These are phyloP conservation scores for Fusarium chaquense DNA, from an alignment of 2,329 filamentous ascomycete species.

Conservation along the genomic window DNA sequence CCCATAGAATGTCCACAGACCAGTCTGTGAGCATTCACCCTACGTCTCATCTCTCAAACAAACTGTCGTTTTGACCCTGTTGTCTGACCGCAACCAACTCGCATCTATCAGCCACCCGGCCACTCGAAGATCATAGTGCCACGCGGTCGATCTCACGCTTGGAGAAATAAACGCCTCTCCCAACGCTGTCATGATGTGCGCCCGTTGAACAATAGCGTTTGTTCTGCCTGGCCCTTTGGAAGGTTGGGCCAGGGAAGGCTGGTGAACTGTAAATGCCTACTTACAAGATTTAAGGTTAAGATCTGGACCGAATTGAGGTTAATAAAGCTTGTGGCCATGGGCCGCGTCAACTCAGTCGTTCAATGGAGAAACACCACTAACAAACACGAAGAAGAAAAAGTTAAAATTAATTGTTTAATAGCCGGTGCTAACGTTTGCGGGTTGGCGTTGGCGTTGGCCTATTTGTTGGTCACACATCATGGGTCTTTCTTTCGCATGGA, in stretches of 20 bases:
- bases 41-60: conserved; percentile 35
- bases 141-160: conserved; percentile 10
- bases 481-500: conserved; percentile 3
- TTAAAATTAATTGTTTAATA: conserved; percentile 3
- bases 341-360: background rate
- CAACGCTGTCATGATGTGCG: background rate
- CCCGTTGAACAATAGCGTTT: conserved; percentile 9
- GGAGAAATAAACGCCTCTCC: background rate
- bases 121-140: conserved; percentile 1
- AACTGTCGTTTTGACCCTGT: conserved; percentile 14
- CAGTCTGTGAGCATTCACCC: conserved; percentile 18
- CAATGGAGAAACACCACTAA: background rate
- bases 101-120: conserved; percentile 24
- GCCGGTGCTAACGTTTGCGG: conserved; percentile 6
- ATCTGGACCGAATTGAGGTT: conserved; percentile 26
- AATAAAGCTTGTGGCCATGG: conserved; percentile 19
- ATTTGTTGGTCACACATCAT: conserved; percentile 13
- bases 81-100: conserved; percentile 19
- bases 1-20: conserved; percentile 2
- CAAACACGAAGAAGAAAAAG: background rate
- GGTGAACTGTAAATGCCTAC: conserved; percentile 10
- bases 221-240: background rate
- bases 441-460: background rate
- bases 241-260: conserved; percentile 10
- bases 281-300: conserved; percentile 30